These are phyloP conservation scores for Violaceomyces palustris DNA, from an alignment of 1,284 basidiomycete genomes.

Conservation along the genomic window DNA sequence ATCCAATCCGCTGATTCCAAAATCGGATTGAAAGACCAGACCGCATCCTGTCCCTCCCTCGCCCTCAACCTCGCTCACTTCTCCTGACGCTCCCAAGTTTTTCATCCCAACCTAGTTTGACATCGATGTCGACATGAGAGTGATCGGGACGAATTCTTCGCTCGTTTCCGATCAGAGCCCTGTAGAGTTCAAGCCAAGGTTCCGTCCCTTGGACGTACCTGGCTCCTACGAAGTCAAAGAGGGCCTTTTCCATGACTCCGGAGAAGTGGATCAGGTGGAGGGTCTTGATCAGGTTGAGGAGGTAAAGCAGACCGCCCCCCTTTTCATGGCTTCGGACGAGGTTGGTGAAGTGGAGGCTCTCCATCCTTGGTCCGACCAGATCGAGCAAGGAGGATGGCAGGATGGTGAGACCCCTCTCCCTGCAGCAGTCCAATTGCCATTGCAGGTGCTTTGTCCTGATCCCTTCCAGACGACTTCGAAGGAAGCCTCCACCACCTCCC, in stretches of 20 bases:
- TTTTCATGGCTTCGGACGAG: not conserved
- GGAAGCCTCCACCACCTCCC: constrained; percentile 1
- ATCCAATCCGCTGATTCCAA: no score
- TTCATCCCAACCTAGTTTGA: constrained; percentile 6
- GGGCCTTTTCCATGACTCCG: constrained; percentile 12
- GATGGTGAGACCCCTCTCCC: constrained; percentile 52
- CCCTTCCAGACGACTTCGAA: constrained; percentile 26
- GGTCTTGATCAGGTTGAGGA: not conserved
- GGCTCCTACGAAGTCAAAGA: constrained; percentile 15
- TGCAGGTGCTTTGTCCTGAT: constrained; percentile 54
- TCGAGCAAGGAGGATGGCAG: no score
- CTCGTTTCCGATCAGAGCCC: no score
- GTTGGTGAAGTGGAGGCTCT: not conserved
- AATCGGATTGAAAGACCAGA: no score
- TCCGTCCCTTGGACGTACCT: constrained; percentile 29
- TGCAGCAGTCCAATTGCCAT: constrained; percentile 52
- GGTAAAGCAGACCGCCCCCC: not conserved
- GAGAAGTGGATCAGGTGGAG: constrained; percentile 5
- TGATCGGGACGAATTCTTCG: no score
- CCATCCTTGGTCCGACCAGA: no score
- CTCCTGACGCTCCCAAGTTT: constrained; percentile 10
- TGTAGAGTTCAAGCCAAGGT: constrained; percentile 22
- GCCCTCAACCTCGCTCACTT: no score
- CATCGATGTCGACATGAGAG: not conserved
- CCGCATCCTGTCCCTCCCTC: no score